Evolutionary conservation across 352 stramenopile genomes (phyloP), one percentile per base, ranked within the genome.

Genomic region (Elongisporangium undulatum): DNA sequence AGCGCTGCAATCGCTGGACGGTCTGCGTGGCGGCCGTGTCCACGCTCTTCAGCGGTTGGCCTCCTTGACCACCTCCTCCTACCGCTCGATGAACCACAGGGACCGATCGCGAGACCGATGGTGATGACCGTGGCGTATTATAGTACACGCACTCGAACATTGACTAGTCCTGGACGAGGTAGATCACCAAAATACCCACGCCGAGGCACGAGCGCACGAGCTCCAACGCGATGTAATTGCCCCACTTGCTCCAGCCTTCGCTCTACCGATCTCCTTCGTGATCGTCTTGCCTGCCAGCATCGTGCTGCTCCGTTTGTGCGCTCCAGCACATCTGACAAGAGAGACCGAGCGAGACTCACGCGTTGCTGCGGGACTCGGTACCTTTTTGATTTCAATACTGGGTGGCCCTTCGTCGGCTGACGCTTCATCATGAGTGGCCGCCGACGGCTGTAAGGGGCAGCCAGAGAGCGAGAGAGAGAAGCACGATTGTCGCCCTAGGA

Each of bases 111-210:
- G 53, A 87, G 70, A 72, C 75, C 77, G 45, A 89, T 86, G 19
- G 79, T 89, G 48, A 95, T 97, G 13, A 97, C 89, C 67, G 96
- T 90, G 24, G 80, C 76, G 71, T 95, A 98, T 62, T 98, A 98
- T 95, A 98, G 63, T 98, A 98, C 20, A 98, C 64, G 26, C 81
- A 85, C 70, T 97, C 92, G 0, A 97, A 61, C 10, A 87, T 58
- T 0, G 64, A 69, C 79, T 77, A 89, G 10, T 70, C 29, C 55
- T 89, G 77, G 16, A 82, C 57, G 53, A 67, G 81, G 62, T 87
- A 73, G 49, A 78, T 87, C 7, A 82, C 80, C 4, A 87, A 39
- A 34, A 87, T 78, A 58, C 66, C 71, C 34, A 83, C 77, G 3
- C 41, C 73, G 17, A 89, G 55, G 50, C 87, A 89, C 23, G 79